Evolutionary conservation across 1,284 basidiomycete genomes (phyloP), one percentile per base, ranked within the genome.

Genomic region (Leccinum fuscescens): DNA sequence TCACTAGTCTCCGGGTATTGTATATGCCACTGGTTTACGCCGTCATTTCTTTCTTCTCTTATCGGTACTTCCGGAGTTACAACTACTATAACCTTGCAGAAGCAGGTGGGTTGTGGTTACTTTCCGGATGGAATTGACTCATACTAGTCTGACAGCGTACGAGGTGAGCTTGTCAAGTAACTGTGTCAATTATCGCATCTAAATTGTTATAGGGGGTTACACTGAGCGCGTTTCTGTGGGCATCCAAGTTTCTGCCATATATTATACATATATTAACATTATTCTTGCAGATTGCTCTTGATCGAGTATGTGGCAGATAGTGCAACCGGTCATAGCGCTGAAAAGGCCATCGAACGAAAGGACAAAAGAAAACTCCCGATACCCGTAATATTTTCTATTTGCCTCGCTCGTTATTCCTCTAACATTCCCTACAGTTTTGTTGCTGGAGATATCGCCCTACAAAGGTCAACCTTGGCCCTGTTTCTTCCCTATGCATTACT

Each of bases 41-140:
- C n/a, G 77, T 95, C 69, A 86, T 95, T 60, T 93, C 92, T 1
- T 95, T 94, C 81, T 85, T 93, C 69, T 92, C 91, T 22, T 96
- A 93, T 69, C 84, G 93, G 4, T 95, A 79, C 77, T 94, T 93
- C 79, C 82, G 89, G 54, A 78, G 80, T 63, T 93, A 91, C 72
- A 91, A 88, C 42, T 93, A 95, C 73, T 95, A 92, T 71, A 85
- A 85, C 31, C 82, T 94, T 44, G 80, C 86, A 54, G 83, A 92
- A 80, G 80, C 86, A 60, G 82, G 89, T 88, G 70, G 66, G 85
- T 78, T 22, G 44, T 50, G 6, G 3, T 15, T 31, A 37, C 48
- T 39, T 31, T 29, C 35, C 29, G 14, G 4, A 5, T 55, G 14
- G 11, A 37, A 37, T 15, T 39, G 46, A 46, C 62, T 68, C 54